Base-by-base conservation (phyloP, 306 rosid genomes). In the Rosa multiflora region DNA sequence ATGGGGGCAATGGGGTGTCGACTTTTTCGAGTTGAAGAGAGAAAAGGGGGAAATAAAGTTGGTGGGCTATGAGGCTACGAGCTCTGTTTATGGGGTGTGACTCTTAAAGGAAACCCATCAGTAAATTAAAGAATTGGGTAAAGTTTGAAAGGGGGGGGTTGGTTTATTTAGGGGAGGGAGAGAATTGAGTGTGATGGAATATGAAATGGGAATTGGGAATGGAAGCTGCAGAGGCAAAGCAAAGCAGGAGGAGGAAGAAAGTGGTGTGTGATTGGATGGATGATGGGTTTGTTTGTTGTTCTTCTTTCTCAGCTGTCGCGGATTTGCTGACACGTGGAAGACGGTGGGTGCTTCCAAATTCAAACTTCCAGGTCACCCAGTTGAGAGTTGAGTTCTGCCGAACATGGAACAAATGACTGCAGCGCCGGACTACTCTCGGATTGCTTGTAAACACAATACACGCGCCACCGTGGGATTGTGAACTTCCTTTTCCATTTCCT, bases 251-350 rank as follows among this genome's bases (percentile, higher is more conserved):
- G 37, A n/a, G n/a, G 55, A n/a, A 44, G 76, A 52, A 46, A 5
- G 11, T 10, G 10, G 2, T 37, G 9, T 20, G 35, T 20, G 67
- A 74, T 74, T 74, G 78, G 42, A 39, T 2, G 8, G 53, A 35
- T 51, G 53, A 74, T 66, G 71, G 21, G 10, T 1, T 35, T 66
- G 47, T 66, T 2, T 7, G 70, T 66, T 66, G 69, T 29, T 63
- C 43, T 63, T 14, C 14, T 12, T 32, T 13, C 37, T 21, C 77
- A 35, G 37, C 3, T 20, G 77, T 72, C 11, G 51, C 8, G 14
- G 67, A 55, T 37, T 39, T 5, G 67, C 15, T 42, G 51, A 58
- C 77, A 74, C 78, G 78, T 74, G 78, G 68, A 74, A 26, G 40
- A 4, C 0, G 39, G 53, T 18, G 3, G 18, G 37, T 47, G 59